Percentiles rank a stretch among this genome's conserved stretches.
Conservation (phyloP, 2,329 filamentous ascomycete genomes). For the Arthroderma uncinatum region DNA sequence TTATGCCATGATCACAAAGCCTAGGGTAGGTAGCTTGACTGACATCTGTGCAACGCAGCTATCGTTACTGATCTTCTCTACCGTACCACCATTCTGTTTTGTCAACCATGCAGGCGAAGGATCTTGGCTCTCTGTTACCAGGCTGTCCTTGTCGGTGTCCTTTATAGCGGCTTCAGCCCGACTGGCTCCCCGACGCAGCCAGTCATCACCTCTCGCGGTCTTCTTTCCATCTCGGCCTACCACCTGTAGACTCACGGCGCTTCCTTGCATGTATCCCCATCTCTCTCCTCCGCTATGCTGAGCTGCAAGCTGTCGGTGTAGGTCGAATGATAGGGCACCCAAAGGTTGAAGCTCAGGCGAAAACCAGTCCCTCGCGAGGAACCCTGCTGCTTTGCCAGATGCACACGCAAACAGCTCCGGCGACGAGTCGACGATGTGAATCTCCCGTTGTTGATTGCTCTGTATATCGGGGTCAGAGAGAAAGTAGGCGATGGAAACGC, state of each 20-base stretch:
- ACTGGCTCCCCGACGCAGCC: slow-evolving; percentile 54
- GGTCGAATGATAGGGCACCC: slow-evolving; percentile 55
- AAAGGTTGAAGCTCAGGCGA: slow-evolving; percentile 45
- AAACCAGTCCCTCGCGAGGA: slow-evolving; percentile 65
- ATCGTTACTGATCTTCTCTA: slow-evolving; percentile 52
- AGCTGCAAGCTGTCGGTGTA: slow-evolving; percentile 55
- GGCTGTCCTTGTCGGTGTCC: slow-evolving; percentile 23
- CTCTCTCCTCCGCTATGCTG: slow-evolving; percentile 45
- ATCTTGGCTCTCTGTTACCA: slow-evolving; percentile 20
- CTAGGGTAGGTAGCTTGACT: slow-evolving; percentile 21
- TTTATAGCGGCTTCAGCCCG: slow-evolving; percentile 44
- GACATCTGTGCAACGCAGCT: slow-evolving; percentile 55
- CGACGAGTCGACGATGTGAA: slow-evolving; percentile 49
- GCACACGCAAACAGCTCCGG: slow-evolving; percentile 58
- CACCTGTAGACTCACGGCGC: slow-evolving; percentile 45
- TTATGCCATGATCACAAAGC: neutral
- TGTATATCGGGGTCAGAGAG: slow-evolving; percentile 39
- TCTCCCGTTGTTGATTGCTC: slow-evolving; percentile 24
- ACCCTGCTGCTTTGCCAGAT: slow-evolving; percentile 63
- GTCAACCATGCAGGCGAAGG: slow-evolving; percentile 48
- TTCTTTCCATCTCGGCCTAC: slow-evolving; percentile 28
- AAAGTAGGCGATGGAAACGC: slow-evolving; percentile 61
- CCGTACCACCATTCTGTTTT: slow-evolving; percentile 41
- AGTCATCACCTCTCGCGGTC: slow-evolving; percentile 48
- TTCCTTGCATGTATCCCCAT: slow-evolving; percentile 52